Conservation (phyloP, 306 rosid species). For the Cercis canadensis region DNA sequence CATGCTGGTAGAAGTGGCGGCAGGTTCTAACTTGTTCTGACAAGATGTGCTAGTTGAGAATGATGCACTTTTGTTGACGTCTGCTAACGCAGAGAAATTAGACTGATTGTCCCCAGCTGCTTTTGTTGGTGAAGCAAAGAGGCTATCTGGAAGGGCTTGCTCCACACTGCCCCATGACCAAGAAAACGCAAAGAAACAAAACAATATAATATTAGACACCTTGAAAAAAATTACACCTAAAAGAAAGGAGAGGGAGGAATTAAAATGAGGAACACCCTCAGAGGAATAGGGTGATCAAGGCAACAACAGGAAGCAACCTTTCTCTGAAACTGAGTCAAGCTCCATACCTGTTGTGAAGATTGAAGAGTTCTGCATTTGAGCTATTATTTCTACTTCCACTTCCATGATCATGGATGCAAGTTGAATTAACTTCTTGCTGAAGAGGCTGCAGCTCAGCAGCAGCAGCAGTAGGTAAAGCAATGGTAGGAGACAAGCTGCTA, state of each 20-base stretch:
- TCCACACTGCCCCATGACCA: conserved; percentile 59
- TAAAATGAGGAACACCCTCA: neutral
- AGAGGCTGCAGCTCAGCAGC: conserved; percentile 43
- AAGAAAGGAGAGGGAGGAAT: conserved; percentile 4
- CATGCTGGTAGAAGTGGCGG: conserved; percentile 40
- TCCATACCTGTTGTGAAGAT: conserved; percentile 58
- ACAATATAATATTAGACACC: conserved; percentile 27
- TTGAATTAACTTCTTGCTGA: conserved; percentile 48
- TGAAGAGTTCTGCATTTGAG: conserved; percentile 38
- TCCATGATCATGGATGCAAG: conserved; percentile 42
- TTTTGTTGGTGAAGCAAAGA: conserved; percentile 81
- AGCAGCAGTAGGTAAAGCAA: conserved; percentile 37
- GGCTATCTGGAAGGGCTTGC: conserved; percentile 84
- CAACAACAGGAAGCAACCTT: neutral
- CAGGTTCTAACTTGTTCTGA: conserved; percentile 38
- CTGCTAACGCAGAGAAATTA: conserved; percentile 47
- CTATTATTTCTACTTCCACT: conserved; percentile 36
- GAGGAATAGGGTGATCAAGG: neutral
- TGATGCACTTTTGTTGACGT: conserved; percentile 40
- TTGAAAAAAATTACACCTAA: conserved; percentile 16
- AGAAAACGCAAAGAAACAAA: conserved; percentile 10
- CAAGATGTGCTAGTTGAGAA: conserved; percentile 39
- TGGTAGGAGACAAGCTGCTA: conserved; percentile 37
- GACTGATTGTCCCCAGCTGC: conserved; percentile 56
- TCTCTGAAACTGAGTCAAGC: conserved; percentile 22